Percentiles rank a stretch among this genome's conserved stretches.
These are phyloP conservation scores for Hibiscus mutabilis DNA, from an alignment of 345 rosid species.

Conservation along the genomic window DNA sequence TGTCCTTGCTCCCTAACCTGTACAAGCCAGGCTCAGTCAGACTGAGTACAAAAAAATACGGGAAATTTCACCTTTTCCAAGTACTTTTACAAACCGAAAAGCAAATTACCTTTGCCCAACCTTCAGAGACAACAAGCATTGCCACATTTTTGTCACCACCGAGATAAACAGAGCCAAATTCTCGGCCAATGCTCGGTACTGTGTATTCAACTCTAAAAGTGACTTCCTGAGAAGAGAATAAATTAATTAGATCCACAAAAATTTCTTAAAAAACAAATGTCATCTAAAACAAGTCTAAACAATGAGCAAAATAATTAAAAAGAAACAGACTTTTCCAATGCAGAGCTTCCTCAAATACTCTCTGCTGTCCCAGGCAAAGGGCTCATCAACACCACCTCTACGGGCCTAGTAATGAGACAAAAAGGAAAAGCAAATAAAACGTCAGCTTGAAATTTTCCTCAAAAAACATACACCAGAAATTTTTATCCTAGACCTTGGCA, in stretches of 20 bases:
- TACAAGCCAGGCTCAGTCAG: constrained; percentile 11
- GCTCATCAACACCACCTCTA: constrained; percentile 81
- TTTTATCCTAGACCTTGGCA: background rate
- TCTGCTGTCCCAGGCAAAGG: constrained; percentile 95
- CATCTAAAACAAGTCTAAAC: background rate
- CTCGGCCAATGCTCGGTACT: constrained; percentile 67
- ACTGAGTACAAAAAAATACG: background rate
- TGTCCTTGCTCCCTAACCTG: constrained; percentile 82
- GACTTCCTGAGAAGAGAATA: constrained; percentile 51
- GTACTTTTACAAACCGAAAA: constrained; percentile 11
- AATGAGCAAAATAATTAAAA: constrained; percentile 8
- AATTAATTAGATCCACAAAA: background rate
- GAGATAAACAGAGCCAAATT: constrained; percentile 86
- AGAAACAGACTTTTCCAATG: constrained; percentile 71
- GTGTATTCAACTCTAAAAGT: constrained; percentile 82
- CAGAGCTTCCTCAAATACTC: constrained; percentile 90
- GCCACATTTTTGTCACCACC: constrained; percentile 72
- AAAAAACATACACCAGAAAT: background rate
- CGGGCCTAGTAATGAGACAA: constrained; percentile 49
- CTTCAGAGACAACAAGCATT: constrained; percentile 56
- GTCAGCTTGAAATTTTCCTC: background rate
- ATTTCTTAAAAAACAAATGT: background rate
- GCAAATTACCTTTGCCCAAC: constrained; percentile 84
- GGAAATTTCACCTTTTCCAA: background rate
- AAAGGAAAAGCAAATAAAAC: background rate